A percentile compares a stretch with the other conserved stretches of the same genome.
These are phyloP conservation scores for Scheffersomyces cryptocercus DNA, from an alignment of 1,139 yeast genomes.

Conservation along the genomic window DNA sequence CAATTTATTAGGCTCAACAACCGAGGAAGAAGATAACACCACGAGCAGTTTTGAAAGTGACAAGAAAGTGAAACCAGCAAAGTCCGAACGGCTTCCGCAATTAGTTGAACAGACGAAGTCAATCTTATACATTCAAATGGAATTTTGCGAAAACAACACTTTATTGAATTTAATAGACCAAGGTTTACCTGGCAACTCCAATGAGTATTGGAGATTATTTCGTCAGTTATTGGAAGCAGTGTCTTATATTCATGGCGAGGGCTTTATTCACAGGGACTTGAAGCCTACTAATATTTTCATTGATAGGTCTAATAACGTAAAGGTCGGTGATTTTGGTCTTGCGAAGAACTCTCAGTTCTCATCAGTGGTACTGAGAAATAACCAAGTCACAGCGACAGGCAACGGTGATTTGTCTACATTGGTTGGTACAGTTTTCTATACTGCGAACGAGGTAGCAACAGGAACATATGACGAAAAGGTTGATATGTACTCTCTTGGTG, in stretches of 20 bases:
- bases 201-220: slow-evolving; percentile 86
- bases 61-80: background rate
- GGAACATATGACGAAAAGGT: slow-evolving; percentile 88
- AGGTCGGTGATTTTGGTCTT: slow-evolving; percentile 95
- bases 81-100: background rate
- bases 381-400: slow-evolving; percentile 36
- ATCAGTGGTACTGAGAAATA: slow-evolving; percentile 39
- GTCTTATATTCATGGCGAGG: slow-evolving; percentile 87
- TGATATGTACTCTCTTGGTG: slow-evolving; percentile 93
- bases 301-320: slow-evolving; percentile 83
- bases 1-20: slow-evolving; percentile 10
- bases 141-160: slow-evolving; percentile 94
- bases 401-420: slow-evolving; percentile 86
- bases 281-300: slow-evolving; percentile 96
- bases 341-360: slow-evolving; percentile 73
- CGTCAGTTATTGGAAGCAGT: slow-evolving; percentile 90
- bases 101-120: slow-evolving; percentile 38
- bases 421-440: slow-evolving; percentile 90
- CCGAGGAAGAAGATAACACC: slow-evolving; percentile 8
- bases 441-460: slow-evolving; percentile 82
- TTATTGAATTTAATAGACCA: slow-evolving; percentile 79
- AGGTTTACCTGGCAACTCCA: slow-evolving; percentile 69
- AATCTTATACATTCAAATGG: slow-evolving; percentile 88
- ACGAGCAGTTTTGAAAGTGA: slow-evolving; percentile 1
- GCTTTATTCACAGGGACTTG: slow-evolving; percentile 91